Percentiles rank a stretch among this genome's conserved stretches.
Conservation (phyloP, 2,329 filamentous ascomycete species). For the Trichoderma sp. region DNA sequence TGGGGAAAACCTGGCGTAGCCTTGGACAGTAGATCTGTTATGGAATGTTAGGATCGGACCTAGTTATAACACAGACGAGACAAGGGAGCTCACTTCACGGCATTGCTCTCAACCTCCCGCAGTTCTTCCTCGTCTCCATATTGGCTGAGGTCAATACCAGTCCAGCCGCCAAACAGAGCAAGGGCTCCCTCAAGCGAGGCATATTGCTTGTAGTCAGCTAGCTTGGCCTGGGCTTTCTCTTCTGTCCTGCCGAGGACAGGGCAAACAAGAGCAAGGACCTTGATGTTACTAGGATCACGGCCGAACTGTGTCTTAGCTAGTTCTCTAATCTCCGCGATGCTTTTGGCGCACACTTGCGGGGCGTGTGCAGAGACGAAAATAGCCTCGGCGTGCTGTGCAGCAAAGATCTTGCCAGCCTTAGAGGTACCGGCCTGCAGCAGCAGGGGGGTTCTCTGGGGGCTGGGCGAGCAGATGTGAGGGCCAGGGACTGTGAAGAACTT, state of each 20-base stretch:
- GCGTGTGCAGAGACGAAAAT: conserved; percentile 68
- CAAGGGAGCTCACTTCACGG: conserved; percentile 43
- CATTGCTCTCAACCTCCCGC: conserved; percentile 60
- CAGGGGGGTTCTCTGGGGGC: conserved; percentile 66
- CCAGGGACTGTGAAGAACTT: conserved; percentile 64
- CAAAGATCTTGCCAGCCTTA: conserved; percentile 63
- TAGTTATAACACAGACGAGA: too few species aligned
- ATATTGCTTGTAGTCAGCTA: conserved; percentile 58
- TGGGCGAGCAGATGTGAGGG: conserved; percentile 64
- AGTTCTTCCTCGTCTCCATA: conserved; percentile 66
- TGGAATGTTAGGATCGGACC: not conserved
- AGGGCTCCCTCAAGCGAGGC: conserved; percentile 63
- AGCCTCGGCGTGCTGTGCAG: conserved; percentile 67
- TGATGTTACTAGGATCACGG: conserved; percentile 59
- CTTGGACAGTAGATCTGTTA: conserved; percentile 52
- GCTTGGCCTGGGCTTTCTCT: conserved; percentile 64
- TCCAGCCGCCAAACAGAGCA: conserved; percentile 73
- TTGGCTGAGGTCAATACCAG: conserved; percentile 54
- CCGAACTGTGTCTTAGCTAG: conserved; percentile 53
- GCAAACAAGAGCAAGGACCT: conserved; percentile 65
- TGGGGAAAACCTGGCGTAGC: conserved; percentile 55
- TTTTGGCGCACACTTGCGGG: conserved; percentile 59
- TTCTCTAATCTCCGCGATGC: conserved; percentile 61
- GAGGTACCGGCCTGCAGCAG: conserved; percentile 70
- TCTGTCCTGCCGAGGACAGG: conserved; percentile 64